Percentiles rank a stretch among this genome's conserved stretches.
Conservation (phyloP, 257 asterid genomes). For the Asclepias syriaca region DNA sequence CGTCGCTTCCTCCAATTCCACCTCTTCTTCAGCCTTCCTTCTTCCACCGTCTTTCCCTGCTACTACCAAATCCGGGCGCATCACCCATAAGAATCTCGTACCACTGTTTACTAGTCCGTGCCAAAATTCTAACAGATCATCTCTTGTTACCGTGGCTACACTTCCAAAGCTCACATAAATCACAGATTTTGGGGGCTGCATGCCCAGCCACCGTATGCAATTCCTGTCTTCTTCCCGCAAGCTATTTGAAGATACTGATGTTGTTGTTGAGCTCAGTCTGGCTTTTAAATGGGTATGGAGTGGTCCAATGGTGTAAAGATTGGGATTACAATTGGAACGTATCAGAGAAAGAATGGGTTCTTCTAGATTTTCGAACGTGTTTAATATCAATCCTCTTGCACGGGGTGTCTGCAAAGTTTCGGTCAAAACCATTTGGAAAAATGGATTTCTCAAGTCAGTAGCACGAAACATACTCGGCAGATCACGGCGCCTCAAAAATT, state of each 20-base stretch:
- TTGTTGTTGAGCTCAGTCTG: slow-evolving; percentile 20
- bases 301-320: slow-evolving; percentile 63
- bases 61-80: slow-evolving; percentile 33
- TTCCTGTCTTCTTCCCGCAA: slow-evolving; percentile 42
- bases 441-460: slow-evolving; percentile 17
- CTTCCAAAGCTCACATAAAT: slow-evolving; percentile 52
- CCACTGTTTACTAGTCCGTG: slow-evolving; percentile 39
- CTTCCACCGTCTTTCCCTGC: slow-evolving; percentile 18
- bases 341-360: slow-evolving; percentile 42
- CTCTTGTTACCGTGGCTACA: slow-evolving; percentile 25
- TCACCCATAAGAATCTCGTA: slow-evolving; percentile 44
- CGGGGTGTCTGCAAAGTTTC: slow-evolving; percentile 35
- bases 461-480: slow-evolving; percentile 50
- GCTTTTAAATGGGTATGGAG: slow-evolving; percentile 52
- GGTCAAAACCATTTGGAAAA: slow-evolving; percentile 20
- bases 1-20: slow-evolving; percentile 32
- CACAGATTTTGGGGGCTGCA: slow-evolving; percentile 34
- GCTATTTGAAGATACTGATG: slow-evolving; percentile 24
- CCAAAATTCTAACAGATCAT: slow-evolving; percentile 33
- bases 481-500: slow-evolving; percentile 56
- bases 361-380: slow-evolving; percentile 70
- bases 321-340: slow-evolving; percentile 38
- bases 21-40: slow-evolving; percentile 17
- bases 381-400: slow-evolving; percentile 54
- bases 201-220: slow-evolving; percentile 39